phyloP scores from a whole-genome alignment of 768 basidiomycete genomes.

The Trametes coccinea region DNA sequence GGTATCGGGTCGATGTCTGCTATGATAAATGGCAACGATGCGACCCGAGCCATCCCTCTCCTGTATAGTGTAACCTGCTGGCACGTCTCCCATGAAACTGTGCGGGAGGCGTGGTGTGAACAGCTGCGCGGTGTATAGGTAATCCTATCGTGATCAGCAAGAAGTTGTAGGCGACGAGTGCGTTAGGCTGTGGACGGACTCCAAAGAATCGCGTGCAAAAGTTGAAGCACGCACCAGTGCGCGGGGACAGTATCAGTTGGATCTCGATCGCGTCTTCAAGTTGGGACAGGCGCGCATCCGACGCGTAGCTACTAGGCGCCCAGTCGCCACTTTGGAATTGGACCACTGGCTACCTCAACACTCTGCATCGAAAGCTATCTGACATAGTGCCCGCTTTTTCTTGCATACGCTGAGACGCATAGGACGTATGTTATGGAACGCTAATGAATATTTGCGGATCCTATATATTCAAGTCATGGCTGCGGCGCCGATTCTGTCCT shows the following conservation, averaged over 20 bases:
- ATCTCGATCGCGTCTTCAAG: slow-evolving; percentile 8
- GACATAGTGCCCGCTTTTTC: too few species aligned
- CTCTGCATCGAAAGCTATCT: too few species aligned
- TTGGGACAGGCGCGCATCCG: neutral
- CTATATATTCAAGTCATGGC: neutral
- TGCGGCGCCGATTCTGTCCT: neutral
- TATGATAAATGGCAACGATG: slow-evolving; percentile 10
- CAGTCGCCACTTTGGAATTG: neutral
- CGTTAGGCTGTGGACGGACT: too few species aligned
- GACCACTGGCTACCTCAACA: neutral
- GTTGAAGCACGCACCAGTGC: neutral
- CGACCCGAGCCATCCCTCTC: slow-evolving; percentile 24
- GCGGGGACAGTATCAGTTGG: neutral
- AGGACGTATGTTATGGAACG: too few species aligned
- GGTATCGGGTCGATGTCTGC: neutral
- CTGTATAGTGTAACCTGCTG: slow-evolving; percentile 2
- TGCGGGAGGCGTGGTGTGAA: too few species aligned
- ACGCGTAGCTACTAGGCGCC: neutral
- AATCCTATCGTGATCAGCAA: too few species aligned
- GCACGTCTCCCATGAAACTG: neutral
- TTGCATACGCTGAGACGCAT: too few species aligned
- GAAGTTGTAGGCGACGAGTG: too few species aligned
- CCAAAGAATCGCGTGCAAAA: too few species aligned
- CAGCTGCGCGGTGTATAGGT: too few species aligned
- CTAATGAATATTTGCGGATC: too few species aligned